phyloP scores from a whole-genome alignment of 257 asterid genomes.

The Catharanthus roseus region DNA sequence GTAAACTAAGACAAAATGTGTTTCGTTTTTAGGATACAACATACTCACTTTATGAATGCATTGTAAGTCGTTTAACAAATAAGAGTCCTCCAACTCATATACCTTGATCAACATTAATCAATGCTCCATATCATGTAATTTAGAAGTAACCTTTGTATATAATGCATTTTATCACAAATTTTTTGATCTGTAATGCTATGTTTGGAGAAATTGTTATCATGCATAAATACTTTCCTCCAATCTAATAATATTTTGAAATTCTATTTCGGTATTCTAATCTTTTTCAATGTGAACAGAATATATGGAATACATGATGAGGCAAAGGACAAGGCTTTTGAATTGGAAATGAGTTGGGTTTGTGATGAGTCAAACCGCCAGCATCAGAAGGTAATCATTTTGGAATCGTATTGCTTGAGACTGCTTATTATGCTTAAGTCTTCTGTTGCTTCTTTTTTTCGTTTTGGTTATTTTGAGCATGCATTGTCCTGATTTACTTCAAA shows the following conservation, averaged over 20 bases:
- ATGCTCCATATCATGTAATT: no score
- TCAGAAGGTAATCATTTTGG: conserved; percentile 57
- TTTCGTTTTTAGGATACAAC: neutral
- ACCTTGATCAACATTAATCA: neutral
- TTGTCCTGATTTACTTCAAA: neutral
- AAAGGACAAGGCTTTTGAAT: conserved; percentile 94
- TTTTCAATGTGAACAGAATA: conserved; percentile 43
- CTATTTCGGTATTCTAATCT: conserved; percentile 6
- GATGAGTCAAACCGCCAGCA: conserved; percentile 96
- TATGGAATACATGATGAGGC: conserved; percentile 96
- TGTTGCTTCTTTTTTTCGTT: neutral
- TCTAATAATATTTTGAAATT: neutral
- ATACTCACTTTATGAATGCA: neutral
- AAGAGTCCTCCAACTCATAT: neutral
- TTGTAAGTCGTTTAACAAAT: neutral
- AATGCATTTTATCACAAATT: neutral
- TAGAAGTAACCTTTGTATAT: neutral
- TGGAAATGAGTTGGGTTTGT: conserved; percentile 98
- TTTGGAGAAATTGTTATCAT: neutral
- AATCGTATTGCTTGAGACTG: neutral
- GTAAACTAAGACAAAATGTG: no score
- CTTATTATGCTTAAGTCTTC: conserved; percentile 1
- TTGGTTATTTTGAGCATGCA: neutral
- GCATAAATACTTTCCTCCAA: neutral
- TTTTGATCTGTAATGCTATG: neutral